Evolutionary conservation across 23 red algal genomes (phyloP).

Genomic region (Cyanidium caldarium): DNA sequence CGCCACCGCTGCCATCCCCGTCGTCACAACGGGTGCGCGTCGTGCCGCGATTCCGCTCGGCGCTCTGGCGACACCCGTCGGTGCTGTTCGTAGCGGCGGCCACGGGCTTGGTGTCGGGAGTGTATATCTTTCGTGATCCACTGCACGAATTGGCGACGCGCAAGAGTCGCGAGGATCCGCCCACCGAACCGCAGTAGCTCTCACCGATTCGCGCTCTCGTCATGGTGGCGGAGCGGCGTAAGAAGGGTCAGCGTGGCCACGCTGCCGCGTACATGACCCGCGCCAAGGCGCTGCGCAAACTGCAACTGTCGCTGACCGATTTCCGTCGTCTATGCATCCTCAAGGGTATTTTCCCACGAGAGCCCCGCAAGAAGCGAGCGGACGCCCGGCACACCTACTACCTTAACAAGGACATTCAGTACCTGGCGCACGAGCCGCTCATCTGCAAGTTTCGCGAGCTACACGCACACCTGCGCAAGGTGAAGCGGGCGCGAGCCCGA

Average conservation of each 20-base stretch:
- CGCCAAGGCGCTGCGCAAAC: conserved; percentile 77
- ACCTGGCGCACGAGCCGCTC: conserved; percentile 82
- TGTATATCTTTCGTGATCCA: not conserved
- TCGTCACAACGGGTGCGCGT: too few species aligned
- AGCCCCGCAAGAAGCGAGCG: conserved; percentile 76
- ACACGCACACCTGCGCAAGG: conserved; percentile 39
- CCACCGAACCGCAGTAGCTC: not conserved
- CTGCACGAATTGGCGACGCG: too few species aligned
- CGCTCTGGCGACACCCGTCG: not conserved
- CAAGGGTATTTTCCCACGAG: conserved; percentile 90
- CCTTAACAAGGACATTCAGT: conserved; percentile 82
- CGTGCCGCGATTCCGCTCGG: not conserved
- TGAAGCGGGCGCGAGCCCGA: conserved; percentile 43
- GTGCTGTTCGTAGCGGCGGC: not conserved
- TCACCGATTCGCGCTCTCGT: not conserved
- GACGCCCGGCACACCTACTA: conserved; percentile 75
- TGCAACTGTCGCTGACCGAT: conserved; percentile 59
- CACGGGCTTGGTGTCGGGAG: not conserved
- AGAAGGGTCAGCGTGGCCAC: conserved; percentile 63
- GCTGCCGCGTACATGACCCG: conserved; percentile 69
- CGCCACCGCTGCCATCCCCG: too few species aligned
- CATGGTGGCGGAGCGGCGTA: conserved; percentile 48
- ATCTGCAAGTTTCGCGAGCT: conserved; percentile 56
- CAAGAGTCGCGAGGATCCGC: too few species aligned
- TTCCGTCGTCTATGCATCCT: conserved; percentile 89